These are phyloP conservation scores for Bacidia rubella DNA, from an alignment of 495 filamentous ascomycete genomes.

Conservation along the genomic window DNA sequence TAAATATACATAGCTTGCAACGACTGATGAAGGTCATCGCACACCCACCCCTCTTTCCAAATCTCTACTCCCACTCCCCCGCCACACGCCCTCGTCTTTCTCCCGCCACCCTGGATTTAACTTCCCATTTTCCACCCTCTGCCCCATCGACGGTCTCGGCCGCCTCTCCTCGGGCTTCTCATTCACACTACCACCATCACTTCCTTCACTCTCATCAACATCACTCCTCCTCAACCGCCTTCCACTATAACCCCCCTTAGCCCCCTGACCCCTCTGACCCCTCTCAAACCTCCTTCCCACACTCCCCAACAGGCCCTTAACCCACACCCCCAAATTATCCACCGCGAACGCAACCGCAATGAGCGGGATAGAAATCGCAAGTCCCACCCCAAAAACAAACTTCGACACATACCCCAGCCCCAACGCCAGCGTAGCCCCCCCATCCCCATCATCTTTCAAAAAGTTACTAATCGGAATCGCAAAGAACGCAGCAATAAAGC, in stretches of 20 bases:
- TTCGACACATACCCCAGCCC: conserved; percentile 45
- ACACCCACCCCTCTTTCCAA: conserved; percentile 3
- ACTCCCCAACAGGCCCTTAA: conserved; percentile 1
- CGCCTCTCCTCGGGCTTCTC: background rate
- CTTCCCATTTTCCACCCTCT: background rate
- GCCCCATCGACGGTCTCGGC: background rate
- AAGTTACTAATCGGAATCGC: conserved; percentile 51
- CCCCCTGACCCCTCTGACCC: background rate
- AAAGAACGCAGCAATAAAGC: conserved; percentile 43
- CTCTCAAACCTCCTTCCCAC: background rate
- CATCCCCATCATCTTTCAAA: background rate
- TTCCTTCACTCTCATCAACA: background rate
- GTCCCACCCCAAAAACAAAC: conserved; percentile 53
- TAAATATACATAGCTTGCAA: background rate
- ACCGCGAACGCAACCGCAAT: conserved; percentile 44
- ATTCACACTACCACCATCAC: background rate
- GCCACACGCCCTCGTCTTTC: background rate
- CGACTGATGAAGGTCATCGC: background rate
- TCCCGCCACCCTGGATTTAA: background rate
- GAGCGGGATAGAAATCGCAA: conserved; percentile 50
- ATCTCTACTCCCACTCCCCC: conserved; percentile 2
- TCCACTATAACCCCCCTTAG: background rate
- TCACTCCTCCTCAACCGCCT: background rate
- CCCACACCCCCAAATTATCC: conserved; percentile 38
- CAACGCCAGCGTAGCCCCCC: conserved; percentile 18